Conservation (phyloP, 2,329 filamentous ascomycete species). For the Trichoderma hamatum region DNA sequence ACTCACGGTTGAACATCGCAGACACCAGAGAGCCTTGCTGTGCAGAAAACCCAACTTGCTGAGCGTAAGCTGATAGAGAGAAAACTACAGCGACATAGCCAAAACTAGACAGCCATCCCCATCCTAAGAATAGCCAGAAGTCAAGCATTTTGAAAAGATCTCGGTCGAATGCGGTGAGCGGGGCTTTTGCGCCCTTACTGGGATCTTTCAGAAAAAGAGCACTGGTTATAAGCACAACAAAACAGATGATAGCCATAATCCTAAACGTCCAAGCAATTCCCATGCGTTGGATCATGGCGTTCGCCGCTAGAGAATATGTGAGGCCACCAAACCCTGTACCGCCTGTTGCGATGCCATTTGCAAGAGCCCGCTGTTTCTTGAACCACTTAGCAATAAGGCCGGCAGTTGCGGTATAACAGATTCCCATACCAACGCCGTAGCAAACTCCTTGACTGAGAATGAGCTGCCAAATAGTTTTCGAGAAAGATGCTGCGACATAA, state of each 20-base stretch:
- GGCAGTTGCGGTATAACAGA: constrained; percentile 71
- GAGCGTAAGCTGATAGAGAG: constrained; percentile 72
- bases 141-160: constrained; percentile 63
- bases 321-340: constrained; percentile 75
- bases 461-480: constrained; percentile 68
- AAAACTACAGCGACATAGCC: constrained; percentile 77
- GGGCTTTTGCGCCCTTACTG: constrained; percentile 68
- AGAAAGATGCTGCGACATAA: constrained; percentile 68
- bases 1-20: constrained; percentile 65
- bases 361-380: constrained; percentile 66
- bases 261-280: constrained; percentile 69
- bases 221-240: constrained; percentile 65
- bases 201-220: constrained; percentile 68
- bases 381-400: constrained; percentile 77
- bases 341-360: constrained; percentile 67
- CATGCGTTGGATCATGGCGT: constrained; percentile 68
- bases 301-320: constrained; percentile 67
- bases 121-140: constrained; percentile 67
- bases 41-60: constrained; percentile 66
- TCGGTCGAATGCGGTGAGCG: constrained; percentile 67
- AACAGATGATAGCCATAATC: constrained; percentile 65
- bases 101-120: constrained; percentile 71
- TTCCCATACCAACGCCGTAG: constrained; percentile 77
- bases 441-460: constrained; percentile 74
- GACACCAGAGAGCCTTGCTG: constrained; percentile 70